Evolutionary conservation across 257 asterid species (phyloP).

Genomic region (Solanum virginianum): DNA sequence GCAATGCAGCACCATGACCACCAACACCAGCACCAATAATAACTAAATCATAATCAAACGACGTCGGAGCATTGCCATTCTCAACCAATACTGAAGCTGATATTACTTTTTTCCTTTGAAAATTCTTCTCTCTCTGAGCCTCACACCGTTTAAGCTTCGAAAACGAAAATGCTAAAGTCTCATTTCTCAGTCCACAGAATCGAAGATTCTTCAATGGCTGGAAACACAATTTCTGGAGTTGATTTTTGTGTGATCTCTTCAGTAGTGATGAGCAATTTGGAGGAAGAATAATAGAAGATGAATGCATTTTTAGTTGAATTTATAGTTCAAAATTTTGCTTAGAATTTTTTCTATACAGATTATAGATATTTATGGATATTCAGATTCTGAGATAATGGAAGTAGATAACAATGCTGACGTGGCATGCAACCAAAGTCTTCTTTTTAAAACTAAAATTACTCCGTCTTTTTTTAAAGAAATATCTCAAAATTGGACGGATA

Average conservation of each 20-base stretch:
- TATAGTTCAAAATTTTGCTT: background rate
- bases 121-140: conserved; percentile 6
- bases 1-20: conserved; percentile 97
- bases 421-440: too few relatives aligned
- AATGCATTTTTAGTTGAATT: conserved; percentile 30
- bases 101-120: background rate
- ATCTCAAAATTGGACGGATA: too few relatives aligned
- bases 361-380: too few relatives aligned
- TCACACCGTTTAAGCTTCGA: conserved; percentile 8
- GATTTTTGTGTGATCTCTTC: background rate
- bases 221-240: conserved; percentile 12
- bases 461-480: too few relatives aligned
- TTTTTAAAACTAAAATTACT: too few relatives aligned
- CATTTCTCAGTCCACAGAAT: conserved; percentile 73
- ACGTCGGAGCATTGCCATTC: conserved; percentile 43
- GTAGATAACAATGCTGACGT: too few relatives aligned
- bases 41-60: conserved; percentile 79
- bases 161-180: conserved; percentile 28
- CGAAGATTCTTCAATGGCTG: conserved; percentile 18
- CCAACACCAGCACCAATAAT: conserved; percentile 98
- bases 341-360: too few relatives aligned
- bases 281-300: conserved; percentile 39
- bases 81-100: conserved; percentile 30
- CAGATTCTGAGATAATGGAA: too few relatives aligned
- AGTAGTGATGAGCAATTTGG: conserved; percentile 11